Percentiles rank a stretch among this genome's conserved stretches.
Evolutionary conservation across 2,329 filamentous ascomycete species (phyloP).

Genomic region (Hypocreales sp.): DNA sequence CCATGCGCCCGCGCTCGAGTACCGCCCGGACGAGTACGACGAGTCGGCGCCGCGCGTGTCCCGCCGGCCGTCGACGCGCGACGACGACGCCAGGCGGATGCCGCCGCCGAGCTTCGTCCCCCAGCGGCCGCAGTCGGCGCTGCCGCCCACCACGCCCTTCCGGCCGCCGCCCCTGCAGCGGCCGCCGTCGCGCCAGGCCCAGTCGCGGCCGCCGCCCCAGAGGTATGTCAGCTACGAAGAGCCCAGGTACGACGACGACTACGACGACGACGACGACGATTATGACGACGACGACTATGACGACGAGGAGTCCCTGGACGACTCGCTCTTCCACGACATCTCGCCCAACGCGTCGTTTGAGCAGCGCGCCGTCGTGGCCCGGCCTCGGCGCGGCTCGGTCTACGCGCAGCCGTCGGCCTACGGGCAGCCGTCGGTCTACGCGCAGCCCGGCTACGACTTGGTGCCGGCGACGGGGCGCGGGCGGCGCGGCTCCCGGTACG

Average conservation of each 20-base stretch:
- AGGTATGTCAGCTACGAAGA: constrained; percentile 16
- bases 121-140: constrained; percentile 17
- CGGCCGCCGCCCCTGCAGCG: constrained; percentile 12
- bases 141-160: constrained; percentile 13
- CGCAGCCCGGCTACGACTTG: constrained; percentile 22
- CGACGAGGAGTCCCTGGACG: constrained; percentile 20
- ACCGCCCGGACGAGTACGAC: constrained; percentile 23
- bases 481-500: constrained; percentile 26
- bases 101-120: constrained; percentile 26
- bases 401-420: too few species aligned
- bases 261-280: not conserved
- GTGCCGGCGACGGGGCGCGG: constrained; percentile 19
- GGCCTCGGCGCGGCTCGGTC: constrained; percentile 18
- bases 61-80: constrained; percentile 29
- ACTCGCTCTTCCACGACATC: constrained; percentile 21
- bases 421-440: too few species aligned
- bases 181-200: constrained; percentile 9
- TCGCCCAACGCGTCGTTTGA: constrained; percentile 20
- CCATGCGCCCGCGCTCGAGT: constrained; percentile 12
- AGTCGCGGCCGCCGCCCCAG: constrained; percentile 15
- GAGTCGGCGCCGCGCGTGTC: constrained; percentile 18
- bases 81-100: constrained; percentile 31
- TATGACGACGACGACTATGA: constrained; percentile 21
- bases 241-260: constrained; percentile 6
- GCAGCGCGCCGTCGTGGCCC: constrained; percentile 13